Base-by-base conservation (phyloP, 1,284 basidiomycete species). In the Cutaneotrichosporon arboriforme region DNA sequence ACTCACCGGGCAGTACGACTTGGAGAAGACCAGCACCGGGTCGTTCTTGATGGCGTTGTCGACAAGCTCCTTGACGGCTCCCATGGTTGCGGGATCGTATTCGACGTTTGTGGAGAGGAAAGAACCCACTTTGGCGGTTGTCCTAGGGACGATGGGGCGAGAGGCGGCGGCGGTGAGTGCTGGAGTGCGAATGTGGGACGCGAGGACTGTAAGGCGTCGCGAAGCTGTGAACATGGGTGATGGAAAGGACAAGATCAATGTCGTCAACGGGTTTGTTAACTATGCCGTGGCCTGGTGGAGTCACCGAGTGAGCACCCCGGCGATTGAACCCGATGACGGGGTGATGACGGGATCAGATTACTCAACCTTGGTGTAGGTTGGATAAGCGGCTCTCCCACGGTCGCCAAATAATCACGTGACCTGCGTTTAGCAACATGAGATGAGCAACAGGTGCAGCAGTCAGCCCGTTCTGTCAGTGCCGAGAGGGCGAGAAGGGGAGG, bases 1-100 rank as follows among this genome's bases (percentile, higher is more conserved):
- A 69, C 74, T 63, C 55, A 76, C 74, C 46, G 72, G 71, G 59
- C 74, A 76, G 62, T 70, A 75, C 31, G 64, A 59, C 64, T 76
- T 76, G 58, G 65, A 65, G 58, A 72, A 74, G 33, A 76, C 66
- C 43, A 72, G 64, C 46, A 74, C 68, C 54, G 69, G 62, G 65
- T 76, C 67, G 46, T 70, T 65, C 52, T 65, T 63, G 62, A 76
- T 73, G 31, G 66, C 64, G 54, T 60, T 50, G 55, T 74, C 70
- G 55, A 76, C 72, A 31, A 72, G 55, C 35, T 63, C 44, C 61
- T 74, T 73, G 46, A 61, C 58, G 39, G 64, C 46, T 35, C 52
- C 55, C 64, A 68, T 70, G 45, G 52, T 60, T 46, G 60, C 57
- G 12, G 69, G 62, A n/a, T 58, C 26, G 26, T 31, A 31, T 31